phyloP scores from a whole-genome alignment of 805 yeast species.

The Metschnikowia drakensbergensis region DNA sequence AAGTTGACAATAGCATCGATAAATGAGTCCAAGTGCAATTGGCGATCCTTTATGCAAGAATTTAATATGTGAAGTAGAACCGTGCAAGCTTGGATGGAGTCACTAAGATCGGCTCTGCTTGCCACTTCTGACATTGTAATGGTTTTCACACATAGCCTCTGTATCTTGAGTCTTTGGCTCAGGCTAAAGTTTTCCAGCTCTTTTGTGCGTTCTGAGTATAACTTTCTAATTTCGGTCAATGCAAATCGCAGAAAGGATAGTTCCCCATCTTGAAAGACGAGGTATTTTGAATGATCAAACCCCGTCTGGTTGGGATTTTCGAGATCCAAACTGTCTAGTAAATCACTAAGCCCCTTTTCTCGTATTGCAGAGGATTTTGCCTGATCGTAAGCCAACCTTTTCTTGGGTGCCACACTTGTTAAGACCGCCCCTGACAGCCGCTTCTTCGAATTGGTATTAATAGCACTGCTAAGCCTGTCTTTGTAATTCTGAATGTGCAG shows the following conservation, averaged over 20 bases:
- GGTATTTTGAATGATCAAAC: not conserved
- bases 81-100: slow-evolving; percentile 30
- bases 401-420: not conserved
- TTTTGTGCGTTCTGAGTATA: slow-evolving; percentile 1
- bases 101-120: slow-evolving; percentile 18
- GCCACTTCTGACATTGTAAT: slow-evolving; percentile 20
- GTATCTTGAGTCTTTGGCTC: slow-evolving; percentile 17
- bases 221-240: slow-evolving; percentile 2
- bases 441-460: not conserved
- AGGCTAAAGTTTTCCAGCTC: slow-evolving; percentile 21
- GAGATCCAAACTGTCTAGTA: not conserved
- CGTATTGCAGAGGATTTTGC: not conserved
- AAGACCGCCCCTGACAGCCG: not conserved
- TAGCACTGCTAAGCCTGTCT: not conserved
- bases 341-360: not conserved
- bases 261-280: not conserved
- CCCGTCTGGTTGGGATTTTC: not conserved
- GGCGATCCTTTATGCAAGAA: slow-evolving; percentile 39
- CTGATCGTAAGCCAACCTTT: not conserved
- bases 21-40: slow-evolving; percentile 44
- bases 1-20: slow-evolving; percentile 40
- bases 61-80: slow-evolving; percentile 41
- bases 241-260: slow-evolving; percentile 5
- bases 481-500: slow-evolving; percentile 7
- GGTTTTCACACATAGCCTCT: slow-evolving; percentile 27